phyloP scores from a whole-genome alignment of 306 rosid species.

The Rosa multiflora region DNA sequence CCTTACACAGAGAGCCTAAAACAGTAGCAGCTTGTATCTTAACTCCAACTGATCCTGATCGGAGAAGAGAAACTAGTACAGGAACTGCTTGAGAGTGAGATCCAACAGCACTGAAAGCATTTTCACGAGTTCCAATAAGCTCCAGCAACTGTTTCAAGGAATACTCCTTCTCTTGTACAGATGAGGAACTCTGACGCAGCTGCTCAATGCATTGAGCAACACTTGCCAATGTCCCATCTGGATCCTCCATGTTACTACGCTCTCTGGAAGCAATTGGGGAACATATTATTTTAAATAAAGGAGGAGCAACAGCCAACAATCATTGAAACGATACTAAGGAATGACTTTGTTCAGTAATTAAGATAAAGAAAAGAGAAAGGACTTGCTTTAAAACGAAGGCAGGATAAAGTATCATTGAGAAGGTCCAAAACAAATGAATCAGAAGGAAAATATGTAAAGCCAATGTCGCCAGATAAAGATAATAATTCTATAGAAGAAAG shows the following conservation, averaged over 20 bases:
- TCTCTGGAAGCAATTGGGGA: constrained; percentile 61
- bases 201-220: constrained; percentile 99
- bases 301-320: neutral
- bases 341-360: neutral
- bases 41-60: constrained; percentile 86
- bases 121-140: constrained; percentile 89
- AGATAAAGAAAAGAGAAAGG: neutral
- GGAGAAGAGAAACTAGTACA: constrained; percentile 98
- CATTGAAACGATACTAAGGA: too few relatives aligned
- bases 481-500: neutral
- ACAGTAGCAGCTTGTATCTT: constrained; percentile 98
- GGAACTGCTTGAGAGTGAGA: constrained; percentile 99
- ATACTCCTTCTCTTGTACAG: constrained; percentile 83
- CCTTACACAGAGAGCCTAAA: constrained; percentile 90
- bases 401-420: neutral
- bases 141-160: constrained; percentile 79
- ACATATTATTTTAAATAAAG: constrained; percentile 12
- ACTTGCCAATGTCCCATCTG: constrained; percentile 97
- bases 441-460: neutral
- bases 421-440: neutral
- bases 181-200: constrained; percentile 83
- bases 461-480: neutral
- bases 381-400: neutral
- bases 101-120: constrained; percentile 99
- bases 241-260: constrained; percentile 97